Conservation (phyloP, 2,329 filamentous ascomycete genomes). For the Aspergillus sp. region DNA sequence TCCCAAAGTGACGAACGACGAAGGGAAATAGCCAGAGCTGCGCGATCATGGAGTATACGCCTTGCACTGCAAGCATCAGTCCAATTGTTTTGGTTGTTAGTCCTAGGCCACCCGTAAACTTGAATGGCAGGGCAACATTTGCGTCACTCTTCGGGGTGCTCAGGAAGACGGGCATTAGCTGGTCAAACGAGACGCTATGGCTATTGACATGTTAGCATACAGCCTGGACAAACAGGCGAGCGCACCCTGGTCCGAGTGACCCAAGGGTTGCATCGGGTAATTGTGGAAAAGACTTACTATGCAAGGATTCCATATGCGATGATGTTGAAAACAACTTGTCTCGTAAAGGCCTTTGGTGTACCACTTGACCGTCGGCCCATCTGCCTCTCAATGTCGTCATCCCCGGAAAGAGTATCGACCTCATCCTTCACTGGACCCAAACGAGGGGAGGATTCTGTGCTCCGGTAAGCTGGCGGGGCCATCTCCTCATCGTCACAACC, state of each 20-base stretch:
- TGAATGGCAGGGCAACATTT: conserved; percentile 70
- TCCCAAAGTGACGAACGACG: conserved; percentile 72
- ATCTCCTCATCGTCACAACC: conserved; percentile 60
- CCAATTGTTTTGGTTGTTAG: conserved; percentile 82
- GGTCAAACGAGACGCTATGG: conserved; percentile 95
- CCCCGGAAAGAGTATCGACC: conserved; percentile 29
- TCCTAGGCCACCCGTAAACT: conserved; percentile 83
- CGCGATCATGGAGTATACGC: conserved; percentile 82
- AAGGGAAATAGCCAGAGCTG: conserved; percentile 82
- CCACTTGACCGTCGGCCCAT: conserved; percentile 43
- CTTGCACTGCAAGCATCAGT: conserved; percentile 83
- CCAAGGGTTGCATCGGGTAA: background rate
- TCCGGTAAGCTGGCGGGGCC: conserved; percentile 67
- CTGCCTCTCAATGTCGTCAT: conserved; percentile 42
- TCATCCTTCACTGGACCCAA: conserved; percentile 38
- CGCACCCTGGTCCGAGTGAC: background rate
- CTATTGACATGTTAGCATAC: conserved; percentile 50
- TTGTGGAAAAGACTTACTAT: conserved; percentile 67
- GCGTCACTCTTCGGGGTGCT: conserved; percentile 62
- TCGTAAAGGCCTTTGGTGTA: conserved; percentile 69
- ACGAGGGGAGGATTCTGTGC: conserved; percentile 55
- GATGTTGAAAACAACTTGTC: conserved; percentile 82
- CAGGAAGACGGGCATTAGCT: conserved; percentile 88
- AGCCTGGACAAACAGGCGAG: background rate
- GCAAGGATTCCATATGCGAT: conserved; percentile 88